A percentile compares a stretch with the other conserved stretches of the same genome.
Conservation (phyloP, 805 yeast species). For the Spathaspora hagerdaliae region DNA sequence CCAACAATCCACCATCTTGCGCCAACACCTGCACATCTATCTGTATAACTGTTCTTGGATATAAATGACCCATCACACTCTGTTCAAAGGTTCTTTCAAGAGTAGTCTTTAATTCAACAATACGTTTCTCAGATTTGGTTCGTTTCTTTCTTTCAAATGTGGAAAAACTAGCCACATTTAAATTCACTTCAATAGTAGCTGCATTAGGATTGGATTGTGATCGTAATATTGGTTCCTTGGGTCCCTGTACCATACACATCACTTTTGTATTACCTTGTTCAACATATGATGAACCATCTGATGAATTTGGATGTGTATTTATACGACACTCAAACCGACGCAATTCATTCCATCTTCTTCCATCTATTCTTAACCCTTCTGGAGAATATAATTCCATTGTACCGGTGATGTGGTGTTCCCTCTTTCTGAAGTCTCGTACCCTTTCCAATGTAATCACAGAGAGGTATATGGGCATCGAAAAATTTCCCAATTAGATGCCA, state of each 20-base stretch:
- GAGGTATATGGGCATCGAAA: too few species aligned
- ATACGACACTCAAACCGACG: conserved; percentile 76
- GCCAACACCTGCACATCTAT: conserved; percentile 73
- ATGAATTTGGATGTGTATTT: conserved; percentile 81
- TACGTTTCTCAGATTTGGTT: conserved; percentile 63
- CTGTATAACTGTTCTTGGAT: conserved; percentile 80
- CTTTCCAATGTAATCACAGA: too few species aligned
- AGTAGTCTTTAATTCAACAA: conserved; percentile 62
- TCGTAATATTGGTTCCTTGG: conserved; percentile 70
- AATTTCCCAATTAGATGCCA: too few species aligned
- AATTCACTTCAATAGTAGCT: conserved; percentile 58
- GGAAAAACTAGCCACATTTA: conserved; percentile 78
- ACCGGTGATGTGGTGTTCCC: not conserved
- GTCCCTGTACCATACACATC: conserved; percentile 82
- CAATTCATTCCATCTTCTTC: conserved; percentile 92
- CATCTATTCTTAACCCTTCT: conserved; percentile 90
- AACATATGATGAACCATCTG: conserved; percentile 90
- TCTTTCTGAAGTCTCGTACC: too few species aligned
- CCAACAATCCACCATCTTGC: conserved; percentile 85
- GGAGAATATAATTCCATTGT: conserved; percentile 85
- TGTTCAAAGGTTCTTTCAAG: conserved; percentile 69
- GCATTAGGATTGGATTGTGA: conserved; percentile 47
- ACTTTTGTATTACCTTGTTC: conserved; percentile 92
- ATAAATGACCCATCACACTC: conserved; percentile 66
- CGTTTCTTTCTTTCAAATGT: conserved; percentile 71